These are phyloP conservation scores for Boletus huronensis DNA, from an alignment of 768 basidiomycete genomes.

Conservation along the genomic window DNA sequence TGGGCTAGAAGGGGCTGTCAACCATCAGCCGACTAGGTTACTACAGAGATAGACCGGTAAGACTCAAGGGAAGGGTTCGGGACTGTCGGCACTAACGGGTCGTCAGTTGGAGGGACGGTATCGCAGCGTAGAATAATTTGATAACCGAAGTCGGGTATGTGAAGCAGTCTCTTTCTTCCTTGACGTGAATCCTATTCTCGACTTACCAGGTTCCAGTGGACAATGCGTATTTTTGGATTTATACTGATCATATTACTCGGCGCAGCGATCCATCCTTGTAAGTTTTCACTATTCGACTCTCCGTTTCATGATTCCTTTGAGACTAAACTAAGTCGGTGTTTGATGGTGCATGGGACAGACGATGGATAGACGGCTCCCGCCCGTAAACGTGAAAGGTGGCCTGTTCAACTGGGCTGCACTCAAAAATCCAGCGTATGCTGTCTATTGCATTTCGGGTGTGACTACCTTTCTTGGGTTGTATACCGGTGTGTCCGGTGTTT, in stretches of 20 bases:
- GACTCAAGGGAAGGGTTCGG: no score
- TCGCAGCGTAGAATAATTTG: conserved; percentile 52
- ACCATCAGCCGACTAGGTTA: no score
- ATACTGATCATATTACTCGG: conserved; percentile 52
- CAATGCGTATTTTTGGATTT: conserved; percentile 67
- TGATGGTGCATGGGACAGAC: conserved; percentile 11
- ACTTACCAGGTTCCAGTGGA: conserved; percentile 67
- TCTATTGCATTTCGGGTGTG: conserved; percentile 57
- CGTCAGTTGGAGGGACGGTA: conserved; percentile 67
- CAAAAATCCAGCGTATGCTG: conserved; percentile 42
- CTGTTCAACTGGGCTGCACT: conserved; percentile 55
- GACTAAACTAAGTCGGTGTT: neutral
- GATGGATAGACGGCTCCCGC: conserved; percentile 49
- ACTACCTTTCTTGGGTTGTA: conserved; percentile 67
- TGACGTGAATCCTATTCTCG: neutral
- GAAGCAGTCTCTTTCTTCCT: neutral
- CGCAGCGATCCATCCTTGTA: conserved; percentile 53
- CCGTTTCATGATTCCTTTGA: neutral
- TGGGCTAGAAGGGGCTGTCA: no score
- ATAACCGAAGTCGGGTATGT: conserved; percentile 54
- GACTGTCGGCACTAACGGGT: no score
- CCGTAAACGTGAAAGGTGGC: conserved; percentile 50
- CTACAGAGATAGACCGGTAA: no score
- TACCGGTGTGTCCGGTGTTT: conserved; percentile 44
- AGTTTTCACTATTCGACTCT: conserved; percentile 4